A percentile compares a stretch with the other conserved stretches of the same genome.
Evolutionary conservation across 768 basidiomycete species (phyloP).

Genomic region (Calocybe gangraenosa): DNA sequence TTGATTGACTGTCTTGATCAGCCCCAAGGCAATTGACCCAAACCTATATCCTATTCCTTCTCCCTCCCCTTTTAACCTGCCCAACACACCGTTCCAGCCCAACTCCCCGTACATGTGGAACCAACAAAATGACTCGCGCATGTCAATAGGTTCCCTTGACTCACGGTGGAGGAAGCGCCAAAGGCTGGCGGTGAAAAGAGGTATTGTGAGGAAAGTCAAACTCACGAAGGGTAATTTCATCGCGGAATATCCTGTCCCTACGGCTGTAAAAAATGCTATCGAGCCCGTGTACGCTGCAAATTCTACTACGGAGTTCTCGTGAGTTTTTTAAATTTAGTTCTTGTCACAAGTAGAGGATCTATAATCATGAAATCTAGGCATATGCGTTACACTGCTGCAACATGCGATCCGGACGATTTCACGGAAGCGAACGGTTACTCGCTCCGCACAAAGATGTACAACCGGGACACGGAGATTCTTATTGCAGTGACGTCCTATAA

Average conservation of each 20-base stretch:
- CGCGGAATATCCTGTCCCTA: slow-evolving; percentile 83
- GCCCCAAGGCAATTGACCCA: slow-evolving; percentile 18
- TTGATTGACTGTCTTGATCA: too few species aligned
- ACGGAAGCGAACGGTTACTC: slow-evolving; percentile 75
- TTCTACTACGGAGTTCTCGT: slow-evolving; percentile 92
- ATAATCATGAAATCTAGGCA: slow-evolving; percentile 40
- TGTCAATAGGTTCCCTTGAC: slow-evolving; percentile 52
- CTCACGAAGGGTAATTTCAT: slow-evolving; percentile 93
- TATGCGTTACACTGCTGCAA: slow-evolving; percentile 92
- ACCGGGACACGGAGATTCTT: slow-evolving; percentile 86
- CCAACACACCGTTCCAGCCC: slow-evolving; percentile 17
- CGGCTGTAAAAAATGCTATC: slow-evolving; percentile 76
- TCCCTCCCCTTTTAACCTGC: slow-evolving; percentile 18
- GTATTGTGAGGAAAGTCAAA: slow-evolving; percentile 86
- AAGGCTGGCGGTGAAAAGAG: slow-evolving; percentile 85
- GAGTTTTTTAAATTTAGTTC: slow-evolving; percentile 24
- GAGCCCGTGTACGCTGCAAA: slow-evolving; percentile 67
- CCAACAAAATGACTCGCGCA: slow-evolving; percentile 32
- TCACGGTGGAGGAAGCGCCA: slow-evolving; percentile 70
- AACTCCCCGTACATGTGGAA: slow-evolving; percentile 19
- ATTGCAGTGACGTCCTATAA: slow-evolving; percentile 95
- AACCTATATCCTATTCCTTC: slow-evolving; percentile 19
- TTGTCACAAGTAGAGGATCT: not conserved
- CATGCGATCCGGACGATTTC: slow-evolving; percentile 89
- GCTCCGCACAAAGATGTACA: slow-evolving; percentile 81